These are phyloP conservation scores for Boletus vermiculosoides DNA, from an alignment of 768 basidiomycete species.

Conservation along the genomic window DNA sequence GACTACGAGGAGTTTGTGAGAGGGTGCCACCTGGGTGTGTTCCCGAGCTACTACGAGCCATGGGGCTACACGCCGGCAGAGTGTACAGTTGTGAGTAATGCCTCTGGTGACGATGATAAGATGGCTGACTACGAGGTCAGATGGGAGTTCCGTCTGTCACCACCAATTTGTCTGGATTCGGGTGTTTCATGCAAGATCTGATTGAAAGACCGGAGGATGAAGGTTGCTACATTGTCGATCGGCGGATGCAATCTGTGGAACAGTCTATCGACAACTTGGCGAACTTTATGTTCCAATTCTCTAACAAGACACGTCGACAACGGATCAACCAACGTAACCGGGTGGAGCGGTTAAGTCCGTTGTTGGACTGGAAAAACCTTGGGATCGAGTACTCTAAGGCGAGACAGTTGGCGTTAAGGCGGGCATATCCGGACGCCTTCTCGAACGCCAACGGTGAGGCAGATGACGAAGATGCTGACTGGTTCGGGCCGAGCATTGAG, in stretches of 20 bases:
- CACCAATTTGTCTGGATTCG: conserved; percentile 97
- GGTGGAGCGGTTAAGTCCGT: conserved; percentile 88
- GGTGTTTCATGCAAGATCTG: conserved; percentile 97
- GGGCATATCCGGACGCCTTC: conserved; percentile 96
- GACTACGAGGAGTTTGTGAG: conserved; percentile 99
- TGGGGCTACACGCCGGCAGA: conserved; percentile 98
- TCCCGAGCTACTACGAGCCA: conserved; percentile 96
- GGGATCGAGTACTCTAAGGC: conserved; percentile 98
- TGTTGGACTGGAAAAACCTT: conserved; percentile 98
- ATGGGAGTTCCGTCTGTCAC: conserved; percentile 99
- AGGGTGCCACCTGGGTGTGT: conserved; percentile 97
- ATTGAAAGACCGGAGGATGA: conserved; percentile 94
- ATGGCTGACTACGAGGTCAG: conserved; percentile 35
- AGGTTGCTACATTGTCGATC: conserved; percentile 95
- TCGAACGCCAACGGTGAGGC: conserved; percentile 53
- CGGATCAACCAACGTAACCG: conserved; percentile 98
- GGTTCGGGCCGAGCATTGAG: conserved; percentile 55
- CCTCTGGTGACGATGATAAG: conserved; percentile 1
- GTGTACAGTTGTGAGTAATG: conserved; percentile 83
- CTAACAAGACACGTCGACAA: conserved; percentile 85
- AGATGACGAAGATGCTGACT: conserved; percentile 43
- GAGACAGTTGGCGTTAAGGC: conserved; percentile 82
- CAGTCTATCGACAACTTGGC: conserved; percentile 87
- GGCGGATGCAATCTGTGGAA: conserved; percentile 85
- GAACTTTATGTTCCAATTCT: conserved; percentile 72